Evolutionary conservation across 768 basidiomycete species (phyloP), one percentile per base, ranked within the genome.

Genomic region (Podaxis sp.): DNA sequence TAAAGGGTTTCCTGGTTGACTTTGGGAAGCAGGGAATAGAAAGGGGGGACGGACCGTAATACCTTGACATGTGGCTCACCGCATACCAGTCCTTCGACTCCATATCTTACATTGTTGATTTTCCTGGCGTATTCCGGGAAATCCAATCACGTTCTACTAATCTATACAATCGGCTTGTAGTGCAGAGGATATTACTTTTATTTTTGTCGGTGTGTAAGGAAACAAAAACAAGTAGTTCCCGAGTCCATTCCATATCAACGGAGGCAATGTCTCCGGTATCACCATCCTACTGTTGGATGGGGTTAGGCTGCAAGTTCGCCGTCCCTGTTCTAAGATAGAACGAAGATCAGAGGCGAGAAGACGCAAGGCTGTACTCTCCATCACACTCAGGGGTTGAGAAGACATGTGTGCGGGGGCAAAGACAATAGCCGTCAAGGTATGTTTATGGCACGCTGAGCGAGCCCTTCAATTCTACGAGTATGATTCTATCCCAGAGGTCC

Each of bases 301-400:
- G 20, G 36, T 3, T 55, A 55, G 38, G 36, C 17, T 22, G 53
- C 33, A 20, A 17, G n/a, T 38, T 37, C 36, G 3, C 30, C 36
- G 37, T 38, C 30, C 13, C 24, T 11, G 10, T 50, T 50, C 49
- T 6, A 7, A 44, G 15, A n/a, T 44, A 28, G 56, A 57, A 44
- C 24, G 40, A 24, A 56, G 56, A 5, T 20, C 24, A 13, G 22
- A 28, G 26, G 20, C 49, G 49, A 37, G 33, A 54, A 36, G 28
- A 20, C 5, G 20, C 12, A 26, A 41, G 28, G 41, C 20, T 24
- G 17, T 52, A 38, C 49, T 26, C 50, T 59, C 7, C 56, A 26
- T 26, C 33, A 28, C 56, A 48, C 58, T 58, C 58, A 51, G 50
- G 58, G 49, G 58, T 48, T 48, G 22, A 17, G n/a, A 7, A 58